These are phyloP conservation scores for Peronospora belbahrii DNA, from an alignment of 352 stramenopile species.

Conservation along the genomic window DNA sequence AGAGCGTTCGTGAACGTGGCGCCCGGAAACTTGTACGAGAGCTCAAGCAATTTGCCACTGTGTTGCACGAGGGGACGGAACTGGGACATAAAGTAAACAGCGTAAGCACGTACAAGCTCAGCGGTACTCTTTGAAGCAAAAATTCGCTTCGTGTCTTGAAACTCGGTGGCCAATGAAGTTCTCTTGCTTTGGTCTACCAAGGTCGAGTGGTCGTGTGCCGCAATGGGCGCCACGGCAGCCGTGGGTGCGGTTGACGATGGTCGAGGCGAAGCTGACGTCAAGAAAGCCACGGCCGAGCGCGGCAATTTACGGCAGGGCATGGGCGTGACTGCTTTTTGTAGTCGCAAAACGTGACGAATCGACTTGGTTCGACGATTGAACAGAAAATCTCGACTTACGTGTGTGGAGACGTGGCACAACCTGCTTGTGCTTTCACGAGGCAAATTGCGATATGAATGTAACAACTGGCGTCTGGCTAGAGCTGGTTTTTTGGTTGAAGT, in stretches of 20 bases:
- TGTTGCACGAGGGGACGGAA: conserved; percentile 83
- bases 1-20: conserved; percentile 81
- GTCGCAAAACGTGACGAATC: conserved; percentile 20
- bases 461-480: background rate
- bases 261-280: conserved; percentile 14
- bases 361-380: conserved; percentile 2
- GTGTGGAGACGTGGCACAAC: background rate
- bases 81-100: conserved; percentile 84
- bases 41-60: conserved; percentile 76
- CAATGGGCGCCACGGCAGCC: conserved; percentile 5
- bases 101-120: conserved; percentile 84
- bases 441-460: conserved; percentile 20
- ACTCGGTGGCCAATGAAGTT: conserved; percentile 27
- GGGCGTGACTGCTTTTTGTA: conserved; percentile 6
- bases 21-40: conserved; percentile 81
- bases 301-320: conserved; percentile 1
- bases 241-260: conserved; percentile 10
- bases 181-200: conserved; percentile 4
- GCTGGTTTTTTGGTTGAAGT: background rate
- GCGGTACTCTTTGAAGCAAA: conserved; percentile 74
- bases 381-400: background rate
- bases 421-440: conserved; percentile 18
- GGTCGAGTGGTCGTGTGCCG: conserved; percentile 5
- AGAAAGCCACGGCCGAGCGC: conserved; percentile 7
- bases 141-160: conserved; percentile 75